Evolutionary conservation across 495 filamentous ascomycete genomes (phyloP), one percentile per base, ranked within the genome.

Genomic region (Aspergillus haitiensis): DNA sequence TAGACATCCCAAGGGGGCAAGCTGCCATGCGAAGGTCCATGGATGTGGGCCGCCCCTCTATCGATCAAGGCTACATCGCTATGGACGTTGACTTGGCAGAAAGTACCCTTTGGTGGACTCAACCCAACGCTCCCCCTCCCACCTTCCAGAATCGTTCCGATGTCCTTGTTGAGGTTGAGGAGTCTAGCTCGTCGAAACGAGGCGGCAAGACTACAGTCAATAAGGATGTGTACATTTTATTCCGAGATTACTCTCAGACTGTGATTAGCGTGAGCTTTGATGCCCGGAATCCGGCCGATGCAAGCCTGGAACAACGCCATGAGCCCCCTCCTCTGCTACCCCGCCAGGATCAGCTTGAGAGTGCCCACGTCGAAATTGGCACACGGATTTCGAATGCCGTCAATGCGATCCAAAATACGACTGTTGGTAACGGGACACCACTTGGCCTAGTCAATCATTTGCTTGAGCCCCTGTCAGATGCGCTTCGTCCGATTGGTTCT

Each of bases 221-320:
- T 0, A 92, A 92, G 62, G 86, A 92, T 52, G 81, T 97, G 33
- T 96, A 88, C 66, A 78, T 97, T 31, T 80, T 98, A 2, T 98
- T 88, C 77, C 87, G 91, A 58, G 94, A 98, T 73, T 98, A 98
- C 71, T 97, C 93, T 13, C 94, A 98, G 69, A 98, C 93, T 1
- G 76, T 97, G 60, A 83, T 98, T 66, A 90, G 86, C 0, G 90
- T 86, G 33, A 86, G 82, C 58, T 98, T 88, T 72, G 90, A 97
- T 71, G 76, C 86, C 3, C 80, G 85, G 46, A 86, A 96, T 65
- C 83, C 89, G 7, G 72, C 80, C 37, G 86, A 92, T 64, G 87
- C 86, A 9, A 73, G 78, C 3, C 70, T 97, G 8, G 90, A 95
- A 62, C 94, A 98, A 72, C 86, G 88, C 16, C 94, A 98, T 64